Evolutionary conservation across 495 filamentous ascomycete genomes (phyloP).

Genomic region (Penicillium daleae): DNA sequence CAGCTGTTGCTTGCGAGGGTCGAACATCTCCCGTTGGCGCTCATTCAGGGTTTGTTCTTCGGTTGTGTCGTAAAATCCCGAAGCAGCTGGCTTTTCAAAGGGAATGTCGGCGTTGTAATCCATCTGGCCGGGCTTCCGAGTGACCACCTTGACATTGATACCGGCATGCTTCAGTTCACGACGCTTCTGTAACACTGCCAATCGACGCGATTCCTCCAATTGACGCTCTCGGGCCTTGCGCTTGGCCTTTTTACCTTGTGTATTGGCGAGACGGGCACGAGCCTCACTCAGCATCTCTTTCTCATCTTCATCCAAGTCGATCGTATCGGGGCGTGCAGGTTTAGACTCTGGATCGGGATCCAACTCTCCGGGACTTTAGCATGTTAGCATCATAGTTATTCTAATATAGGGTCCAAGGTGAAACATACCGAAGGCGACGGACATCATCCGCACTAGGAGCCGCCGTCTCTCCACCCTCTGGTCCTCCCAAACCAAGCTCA

Average conservation of each 20-base stretch:
- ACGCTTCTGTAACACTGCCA: constrained; percentile 91
- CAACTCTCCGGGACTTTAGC: constrained; percentile 76
- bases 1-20: constrained; percentile 91
- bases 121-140: constrained; percentile 93
- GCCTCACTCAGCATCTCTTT: constrained; percentile 99
- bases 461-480: constrained; percentile 81
- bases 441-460: constrained; percentile 96
- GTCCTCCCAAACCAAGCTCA: constrained; percentile 83
- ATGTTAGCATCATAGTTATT: constrained; percentile 25
- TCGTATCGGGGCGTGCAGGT: constrained; percentile 94
- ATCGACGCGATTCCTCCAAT: constrained; percentile 87
- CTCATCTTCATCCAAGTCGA: constrained; percentile 97
- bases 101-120: constrained; percentile 99
- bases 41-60: constrained; percentile 85
- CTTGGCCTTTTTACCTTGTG: constrained; percentile 98
- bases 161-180: constrained; percentile 95
- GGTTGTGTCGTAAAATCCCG: constrained; percentile 90
- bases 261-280: constrained; percentile 93
- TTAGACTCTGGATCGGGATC: constrained; percentile 97
- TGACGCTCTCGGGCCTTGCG: constrained; percentile 94
- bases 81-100: constrained; percentile 87
- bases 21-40: constrained; percentile 82
- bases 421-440: constrained; percentile 67
- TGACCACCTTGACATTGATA: constrained; percentile 97
- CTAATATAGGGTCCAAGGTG: not conserved